phyloP scores from a whole-genome alignment of 2,329 filamentous ascomycete species.

The Fusarium illudens region DNA sequence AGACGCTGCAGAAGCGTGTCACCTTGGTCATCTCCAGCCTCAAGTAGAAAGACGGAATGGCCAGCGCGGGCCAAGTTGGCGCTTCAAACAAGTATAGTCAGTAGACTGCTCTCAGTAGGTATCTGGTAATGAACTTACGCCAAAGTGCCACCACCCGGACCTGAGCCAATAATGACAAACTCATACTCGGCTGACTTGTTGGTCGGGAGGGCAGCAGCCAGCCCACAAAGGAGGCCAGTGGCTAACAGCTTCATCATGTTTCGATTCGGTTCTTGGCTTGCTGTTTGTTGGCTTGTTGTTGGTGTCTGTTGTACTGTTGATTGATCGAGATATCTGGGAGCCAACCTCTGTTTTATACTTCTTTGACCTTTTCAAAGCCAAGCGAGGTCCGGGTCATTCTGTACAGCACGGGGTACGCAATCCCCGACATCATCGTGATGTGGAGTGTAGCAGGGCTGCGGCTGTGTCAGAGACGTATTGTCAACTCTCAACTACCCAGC shows the following conservation, averaged over 20 bases:
- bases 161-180: conserved; percentile 66
- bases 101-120: too few species aligned
- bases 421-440: not conserved
- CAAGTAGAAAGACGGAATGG: conserved; percentile 64
- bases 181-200: conserved; percentile 52
- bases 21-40: conserved; percentile 64
- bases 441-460: not conserved
- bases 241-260: conserved; percentile 1
- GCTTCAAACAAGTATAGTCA: conserved; percentile 1
- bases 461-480: not conserved
- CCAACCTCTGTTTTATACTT: not conserved
- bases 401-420: not conserved
- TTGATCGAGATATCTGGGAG: not conserved
- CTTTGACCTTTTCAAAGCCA: not conserved
- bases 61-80: conserved; percentile 63
- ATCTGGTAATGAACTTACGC: conserved; percentile 42
- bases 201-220: conserved; percentile 8
- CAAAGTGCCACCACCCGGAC: conserved; percentile 62
- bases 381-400: not conserved
- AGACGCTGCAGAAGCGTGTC: conserved; percentile 22
- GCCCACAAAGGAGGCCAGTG: not conserved
- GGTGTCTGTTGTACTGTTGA: not conserved
- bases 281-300: not conserved
- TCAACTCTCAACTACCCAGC: not conserved
- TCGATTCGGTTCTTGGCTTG: not conserved